A percentile compares a stretch with the other conserved stretches of the same genome.
These are phyloP conservation scores for Phytophthora colocasiae DNA, from an alignment of 352 stramenopile genomes.

Conservation along the genomic window DNA sequence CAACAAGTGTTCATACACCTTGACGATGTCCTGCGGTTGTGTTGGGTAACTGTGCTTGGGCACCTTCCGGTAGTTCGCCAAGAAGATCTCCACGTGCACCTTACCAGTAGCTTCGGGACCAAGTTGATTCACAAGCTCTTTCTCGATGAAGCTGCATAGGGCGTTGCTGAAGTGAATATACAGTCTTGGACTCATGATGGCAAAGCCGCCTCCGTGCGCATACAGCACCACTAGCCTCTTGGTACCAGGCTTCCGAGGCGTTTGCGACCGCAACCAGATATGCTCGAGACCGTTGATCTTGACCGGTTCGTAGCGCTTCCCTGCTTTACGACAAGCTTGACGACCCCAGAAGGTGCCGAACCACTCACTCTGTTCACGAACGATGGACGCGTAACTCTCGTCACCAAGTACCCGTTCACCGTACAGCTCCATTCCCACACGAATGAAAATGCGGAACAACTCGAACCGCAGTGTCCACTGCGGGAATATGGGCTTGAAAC, in stretches of 20 bases:
- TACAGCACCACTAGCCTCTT: conserved; percentile 44
- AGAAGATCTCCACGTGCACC: conserved; percentile 47
- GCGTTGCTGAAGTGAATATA: conserved; percentile 53
- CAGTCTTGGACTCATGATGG: conserved; percentile 45
- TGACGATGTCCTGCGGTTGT: conserved; percentile 44
- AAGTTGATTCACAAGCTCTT: conserved; percentile 31
- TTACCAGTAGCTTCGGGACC: conserved; percentile 1
- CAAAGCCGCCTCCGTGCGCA: conserved; percentile 56
- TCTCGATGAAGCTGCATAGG: conserved; percentile 30
- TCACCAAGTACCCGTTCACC: conserved; percentile 33
- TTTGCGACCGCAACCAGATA: conserved; percentile 37
- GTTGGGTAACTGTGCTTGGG: conserved; percentile 56
- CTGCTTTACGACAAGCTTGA: conserved; percentile 21
- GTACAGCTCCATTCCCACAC: conserved; percentile 32
- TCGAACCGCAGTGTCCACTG: conserved; percentile 59
- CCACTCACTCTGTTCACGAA: conserved; percentile 38
- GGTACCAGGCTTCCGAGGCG: conserved; percentile 6
- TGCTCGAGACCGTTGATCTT: conserved; percentile 44
- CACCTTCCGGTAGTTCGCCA: conserved; percentile 60
- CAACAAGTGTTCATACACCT: conserved; percentile 53
- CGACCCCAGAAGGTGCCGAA: conserved; percentile 37
- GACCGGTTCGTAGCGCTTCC: conserved; percentile 28
- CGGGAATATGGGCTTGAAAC: conserved; percentile 37
- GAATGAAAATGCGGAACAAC: conserved; percentile 37
- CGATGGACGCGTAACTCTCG: conserved; percentile 37